These are phyloP conservation scores for Saposhnikovia divaricata DNA, from an alignment of 129 eudicot genomes.

Conservation along the genomic window DNA sequence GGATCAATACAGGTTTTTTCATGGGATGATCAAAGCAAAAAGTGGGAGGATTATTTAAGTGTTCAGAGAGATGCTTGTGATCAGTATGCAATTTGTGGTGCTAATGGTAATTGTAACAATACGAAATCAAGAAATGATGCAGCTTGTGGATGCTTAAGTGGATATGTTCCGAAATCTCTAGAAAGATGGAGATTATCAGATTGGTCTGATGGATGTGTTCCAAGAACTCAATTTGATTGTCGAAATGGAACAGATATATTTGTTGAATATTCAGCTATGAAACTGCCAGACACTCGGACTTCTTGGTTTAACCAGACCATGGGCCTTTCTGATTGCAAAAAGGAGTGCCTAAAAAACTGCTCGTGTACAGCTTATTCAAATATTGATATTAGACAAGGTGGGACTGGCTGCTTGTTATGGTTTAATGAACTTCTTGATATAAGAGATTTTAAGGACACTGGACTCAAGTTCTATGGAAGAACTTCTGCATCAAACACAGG, in stretches of 20 bases:
- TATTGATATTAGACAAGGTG: conserved; percentile 18
- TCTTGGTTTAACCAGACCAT: conserved; percentile 25
- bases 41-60: conserved; percentile 8
- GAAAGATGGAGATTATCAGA: conserved; percentile 27
- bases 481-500: conserved; percentile 29
- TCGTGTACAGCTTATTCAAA: conserved; percentile 40
- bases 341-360: conserved; percentile 33
- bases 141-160: conserved; percentile 33
- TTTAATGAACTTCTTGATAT: conserved; percentile 32
- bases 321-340: conserved; percentile 30
- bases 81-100: conserved; percentile 33
- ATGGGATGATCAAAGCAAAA: conserved; percentile 16
- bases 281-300: conserved; percentile 38
- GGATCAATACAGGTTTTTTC: conserved; percentile 4
- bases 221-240: conserved; percentile 21
- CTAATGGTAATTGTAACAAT: conserved; percentile 28
- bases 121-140: neutral
- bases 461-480: conserved; percentile 23
- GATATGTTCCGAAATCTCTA: conserved; percentile 29
- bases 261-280: conserved; percentile 16
- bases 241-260: conserved; percentile 28
- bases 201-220: conserved; percentile 45
- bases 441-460: conserved; percentile 18
- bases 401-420: conserved; percentile 64
- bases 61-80: conserved; percentile 20